phyloP scores from a whole-genome alignment of 306 rosid species.

The Inga oerstediana region DNA sequence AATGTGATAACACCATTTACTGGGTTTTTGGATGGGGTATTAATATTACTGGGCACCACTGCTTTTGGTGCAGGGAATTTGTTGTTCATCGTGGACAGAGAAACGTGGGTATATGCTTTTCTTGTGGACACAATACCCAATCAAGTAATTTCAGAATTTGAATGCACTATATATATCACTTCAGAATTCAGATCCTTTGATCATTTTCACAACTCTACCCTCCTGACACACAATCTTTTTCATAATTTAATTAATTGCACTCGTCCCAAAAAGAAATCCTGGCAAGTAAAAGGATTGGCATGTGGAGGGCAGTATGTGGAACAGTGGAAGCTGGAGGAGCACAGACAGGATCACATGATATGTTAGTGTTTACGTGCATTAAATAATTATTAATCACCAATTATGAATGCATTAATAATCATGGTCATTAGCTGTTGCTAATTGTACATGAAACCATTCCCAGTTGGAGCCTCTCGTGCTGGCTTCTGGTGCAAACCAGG shows the following conservation, averaged over 20 bases:
- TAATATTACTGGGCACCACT: neutral
- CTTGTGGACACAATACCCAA: neutral
- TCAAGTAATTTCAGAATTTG: neutral
- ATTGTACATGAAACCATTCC: neutral
- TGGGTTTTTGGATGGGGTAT: neutral
- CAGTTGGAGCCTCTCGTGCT: neutral
- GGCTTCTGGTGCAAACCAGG: slow-evolving; percentile 9
- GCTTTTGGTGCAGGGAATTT: neutral
- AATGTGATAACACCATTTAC: no score
- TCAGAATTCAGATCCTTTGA: neutral
- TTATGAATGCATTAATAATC: slow-evolving; percentile 12
- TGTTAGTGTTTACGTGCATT: slow-evolving; percentile 10
- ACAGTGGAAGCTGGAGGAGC: neutral
- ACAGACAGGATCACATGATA: slow-evolving; percentile 33
- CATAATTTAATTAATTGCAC: neutral
- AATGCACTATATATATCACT: neutral
- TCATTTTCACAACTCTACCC: neutral
- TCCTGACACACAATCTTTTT: neutral
- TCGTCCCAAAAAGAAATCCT: neutral
- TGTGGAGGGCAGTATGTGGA: neutral
- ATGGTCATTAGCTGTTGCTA: neutral
- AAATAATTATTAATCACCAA: neutral
- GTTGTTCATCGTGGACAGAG: neutral
- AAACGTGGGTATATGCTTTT: neutral
- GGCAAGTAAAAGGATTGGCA: neutral